Conservation (phyloP, 371 early-diverging fungal species). For the Circinella minor region DNA sequence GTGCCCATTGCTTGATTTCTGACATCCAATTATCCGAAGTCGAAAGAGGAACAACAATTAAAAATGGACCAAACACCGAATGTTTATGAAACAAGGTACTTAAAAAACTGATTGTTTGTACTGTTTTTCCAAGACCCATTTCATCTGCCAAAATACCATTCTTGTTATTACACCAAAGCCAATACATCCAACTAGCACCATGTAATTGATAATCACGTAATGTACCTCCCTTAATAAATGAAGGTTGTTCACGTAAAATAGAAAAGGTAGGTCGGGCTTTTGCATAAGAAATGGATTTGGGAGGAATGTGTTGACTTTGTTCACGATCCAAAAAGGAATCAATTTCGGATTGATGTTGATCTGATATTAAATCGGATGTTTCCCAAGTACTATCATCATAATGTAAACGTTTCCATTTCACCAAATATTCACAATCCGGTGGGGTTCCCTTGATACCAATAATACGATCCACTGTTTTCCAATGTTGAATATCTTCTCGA, state of each 20-base stretch:
- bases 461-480: slow-evolving; percentile 88
- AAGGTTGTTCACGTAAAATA: slow-evolving; percentile 79
- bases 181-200: slow-evolving; percentile 99
- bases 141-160: slow-evolving; percentile 95
- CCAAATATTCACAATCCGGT: slow-evolving; percentile 77
- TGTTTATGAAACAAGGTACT: slow-evolving; percentile 87
- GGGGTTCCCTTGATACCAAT: slow-evolving; percentile 66
- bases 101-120: slow-evolving; percentile 98
- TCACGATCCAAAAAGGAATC: slow-evolving; percentile 87
- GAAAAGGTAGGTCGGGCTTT: slow-evolving; percentile 77
- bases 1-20: slow-evolving; percentile 95
- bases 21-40: slow-evolving; percentile 94
- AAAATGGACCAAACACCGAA: slow-evolving; percentile 90
- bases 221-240: slow-evolving; percentile 85
- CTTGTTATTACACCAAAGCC: slow-evolving; percentile 94
- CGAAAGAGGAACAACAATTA: slow-evolving; percentile 96
- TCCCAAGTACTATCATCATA: slow-evolving; percentile 96
- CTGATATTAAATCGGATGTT: slow-evolving; percentile 62
- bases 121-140: slow-evolving; percentile 99
- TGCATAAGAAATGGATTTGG: slow-evolving; percentile 61
- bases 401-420: slow-evolving; percentile 90
- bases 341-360: slow-evolving; percentile 75
- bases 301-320: slow-evolving; percentile 72
- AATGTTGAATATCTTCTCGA: slow-evolving; percentile 83
- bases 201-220: slow-evolving; percentile 97